Conservation (phyloP, 2,329 filamentous ascomycete species). For the Cladosporium phlei region DNA sequence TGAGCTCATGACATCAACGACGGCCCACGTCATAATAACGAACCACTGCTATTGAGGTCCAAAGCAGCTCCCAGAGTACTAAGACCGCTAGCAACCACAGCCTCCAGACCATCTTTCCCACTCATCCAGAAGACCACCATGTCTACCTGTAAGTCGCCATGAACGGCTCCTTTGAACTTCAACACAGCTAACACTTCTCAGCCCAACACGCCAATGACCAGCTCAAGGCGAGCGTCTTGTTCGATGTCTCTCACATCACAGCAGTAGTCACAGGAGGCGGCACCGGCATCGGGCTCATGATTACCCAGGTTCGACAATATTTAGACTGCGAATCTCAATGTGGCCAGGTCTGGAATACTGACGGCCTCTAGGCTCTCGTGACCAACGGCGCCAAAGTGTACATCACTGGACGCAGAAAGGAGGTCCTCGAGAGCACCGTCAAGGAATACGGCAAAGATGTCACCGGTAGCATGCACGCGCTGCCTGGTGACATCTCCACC, state of each 20-base stretch:
- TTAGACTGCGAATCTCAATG: too few species aligned
- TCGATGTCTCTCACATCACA: constrained; percentile 44
- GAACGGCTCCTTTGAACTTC: too few species aligned
- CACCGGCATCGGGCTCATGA: constrained; percentile 40
- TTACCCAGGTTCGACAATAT: too few species aligned
- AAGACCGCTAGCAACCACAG: constrained; percentile 13
- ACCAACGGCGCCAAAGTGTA: constrained; percentile 42
- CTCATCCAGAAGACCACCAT: constrained; percentile 19
- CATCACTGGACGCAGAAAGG: constrained; percentile 43
- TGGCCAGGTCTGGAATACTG: too few species aligned
- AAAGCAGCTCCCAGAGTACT: constrained; percentile 14
- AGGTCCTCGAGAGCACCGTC: constrained; percentile 41
- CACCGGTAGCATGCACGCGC: constrained; percentile 37
- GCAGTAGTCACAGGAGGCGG: constrained; percentile 44
- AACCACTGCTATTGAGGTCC: not conserved
- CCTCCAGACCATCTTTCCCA: constrained; percentile 16
- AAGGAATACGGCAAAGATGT: constrained; percentile 44
- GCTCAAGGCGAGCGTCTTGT: constrained; percentile 39
- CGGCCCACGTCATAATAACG: constrained; percentile 7
- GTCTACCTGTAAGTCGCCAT: constrained; percentile 15
- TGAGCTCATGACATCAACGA: constrained; percentile 9
- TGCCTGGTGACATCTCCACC: constrained; percentile 46
- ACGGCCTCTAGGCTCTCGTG: too few species aligned
- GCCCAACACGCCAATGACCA: constrained; percentile 30
- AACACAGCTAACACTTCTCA: not conserved